Evolutionary conservation across 306 rosid genomes (phyloP).

Genomic region (Fragaria iinumae): DNA sequence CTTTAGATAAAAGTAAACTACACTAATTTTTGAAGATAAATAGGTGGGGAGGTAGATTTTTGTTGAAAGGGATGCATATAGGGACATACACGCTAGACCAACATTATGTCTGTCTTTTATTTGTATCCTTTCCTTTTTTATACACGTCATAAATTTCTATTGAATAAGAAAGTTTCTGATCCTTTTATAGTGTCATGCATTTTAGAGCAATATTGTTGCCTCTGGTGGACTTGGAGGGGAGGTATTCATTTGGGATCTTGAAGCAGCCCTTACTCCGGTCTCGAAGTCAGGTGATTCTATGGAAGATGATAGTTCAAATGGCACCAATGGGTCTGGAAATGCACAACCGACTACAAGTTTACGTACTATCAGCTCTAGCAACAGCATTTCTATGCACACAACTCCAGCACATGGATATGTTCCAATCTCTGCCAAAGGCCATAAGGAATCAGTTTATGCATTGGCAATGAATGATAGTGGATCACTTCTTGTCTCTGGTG

Average conservation of each 20-base stretch:
- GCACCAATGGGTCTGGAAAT: constrained; percentile 70
- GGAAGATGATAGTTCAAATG: constrained; percentile 77
- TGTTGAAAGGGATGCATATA: background rate
- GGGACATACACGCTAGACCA: background rate
- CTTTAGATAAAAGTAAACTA: background rate
- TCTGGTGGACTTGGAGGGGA: constrained; percentile 99
- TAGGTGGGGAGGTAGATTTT: background rate
- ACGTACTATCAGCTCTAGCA: constrained; percentile 83
- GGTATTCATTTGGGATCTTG: constrained; percentile 98
- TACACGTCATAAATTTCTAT: background rate
- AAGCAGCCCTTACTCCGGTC: constrained; percentile 71
- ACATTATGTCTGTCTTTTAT: constrained; percentile 7
- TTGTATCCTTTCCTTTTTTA: background rate
- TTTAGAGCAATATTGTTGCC: constrained; percentile 99
- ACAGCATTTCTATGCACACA: constrained; percentile 57
- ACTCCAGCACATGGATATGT: constrained; percentile 81
- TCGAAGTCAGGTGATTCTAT: constrained; percentile 65
- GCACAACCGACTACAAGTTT: constrained; percentile 65
- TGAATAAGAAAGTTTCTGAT: constrained; percentile 58
- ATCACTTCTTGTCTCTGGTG: constrained; percentile 91
- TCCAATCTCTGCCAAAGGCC: constrained; percentile 94
- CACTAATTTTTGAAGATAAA: background rate
- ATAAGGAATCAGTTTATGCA: constrained; percentile 99
- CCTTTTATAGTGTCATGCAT: constrained; percentile 88
- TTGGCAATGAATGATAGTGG: constrained; percentile 92